These are phyloP conservation scores for Herpetospermum pedunculosum DNA, from an alignment of 306 rosid genomes.

Conservation along the genomic window DNA sequence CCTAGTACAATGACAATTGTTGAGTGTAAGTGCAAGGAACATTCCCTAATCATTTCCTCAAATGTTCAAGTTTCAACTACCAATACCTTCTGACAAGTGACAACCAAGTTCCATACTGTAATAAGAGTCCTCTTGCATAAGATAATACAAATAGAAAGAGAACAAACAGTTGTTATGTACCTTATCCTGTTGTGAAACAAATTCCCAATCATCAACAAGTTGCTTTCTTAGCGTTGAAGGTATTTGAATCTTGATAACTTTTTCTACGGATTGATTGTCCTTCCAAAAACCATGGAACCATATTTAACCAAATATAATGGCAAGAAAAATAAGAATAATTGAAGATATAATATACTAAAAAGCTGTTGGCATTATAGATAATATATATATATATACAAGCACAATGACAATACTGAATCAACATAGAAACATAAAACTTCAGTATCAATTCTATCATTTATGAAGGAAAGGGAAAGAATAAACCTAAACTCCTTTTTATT, in stretches of 20 bases:
- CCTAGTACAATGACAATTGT: background rate
- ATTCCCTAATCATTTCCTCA: background rate
- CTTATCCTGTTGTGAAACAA: conserved; percentile 84
- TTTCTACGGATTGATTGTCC: conserved; percentile 54
- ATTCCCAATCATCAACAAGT: conserved; percentile 92
- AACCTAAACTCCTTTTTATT: background rate
- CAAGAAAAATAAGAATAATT: background rate
- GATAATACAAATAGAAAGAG: background rate
- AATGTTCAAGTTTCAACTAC: background rate
- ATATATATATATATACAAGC: background rate
- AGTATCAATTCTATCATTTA: background rate
- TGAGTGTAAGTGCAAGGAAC: background rate
- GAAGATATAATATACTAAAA: background rate
- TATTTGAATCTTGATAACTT: conserved; percentile 85
- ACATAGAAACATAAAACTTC: background rate
- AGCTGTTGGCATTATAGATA: background rate
- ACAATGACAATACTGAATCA: background rate
- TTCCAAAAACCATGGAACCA: conserved; percentile 27
- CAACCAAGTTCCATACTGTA: background rate
- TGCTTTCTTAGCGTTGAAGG: conserved; percentile 84
- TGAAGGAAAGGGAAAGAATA: background rate
- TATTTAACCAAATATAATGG: background rate
- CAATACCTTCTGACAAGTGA: background rate
- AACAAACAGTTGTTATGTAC: conserved; percentile 24
- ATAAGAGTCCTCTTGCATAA: background rate